Conservation (phyloP, 257 asterid species). For the Solanum habrochaites region DNA sequence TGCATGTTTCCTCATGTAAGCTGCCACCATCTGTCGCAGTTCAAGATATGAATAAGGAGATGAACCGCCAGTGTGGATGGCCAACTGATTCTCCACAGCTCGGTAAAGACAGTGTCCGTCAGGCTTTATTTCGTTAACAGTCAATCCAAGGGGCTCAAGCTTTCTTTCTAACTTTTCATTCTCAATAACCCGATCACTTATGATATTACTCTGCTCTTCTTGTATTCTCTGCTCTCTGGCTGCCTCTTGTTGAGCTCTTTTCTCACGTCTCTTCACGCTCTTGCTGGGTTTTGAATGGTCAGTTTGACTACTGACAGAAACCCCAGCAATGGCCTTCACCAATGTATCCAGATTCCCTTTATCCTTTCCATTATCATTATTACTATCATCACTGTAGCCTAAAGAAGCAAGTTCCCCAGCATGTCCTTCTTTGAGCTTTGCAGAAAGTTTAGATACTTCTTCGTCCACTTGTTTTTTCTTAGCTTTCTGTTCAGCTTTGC, state of each 20-base stretch:
- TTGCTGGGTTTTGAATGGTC: constrained; percentile 73
- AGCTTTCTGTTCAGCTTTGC: constrained; percentile 97
- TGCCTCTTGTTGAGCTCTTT: constrained; percentile 88
- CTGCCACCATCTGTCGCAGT: constrained; percentile 78
- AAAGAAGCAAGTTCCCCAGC: constrained; percentile 62
- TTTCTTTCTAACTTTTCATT: constrained; percentile 50
- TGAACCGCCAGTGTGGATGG: constrained; percentile 45
- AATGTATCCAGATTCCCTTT: constrained; percentile 58
- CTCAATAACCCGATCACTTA: constrained; percentile 57
- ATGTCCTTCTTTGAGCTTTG: constrained; percentile 61
- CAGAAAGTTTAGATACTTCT: constrained; percentile 59
- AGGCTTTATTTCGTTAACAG: constrained; percentile 74
- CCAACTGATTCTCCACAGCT: constrained; percentile 87
- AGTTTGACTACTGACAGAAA: constrained; percentile 39
- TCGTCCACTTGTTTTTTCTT: constrained; percentile 95
- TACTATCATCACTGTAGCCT: constrained; percentile 35
- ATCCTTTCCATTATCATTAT: constrained; percentile 34
- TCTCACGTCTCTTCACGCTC: constrained; percentile 64
- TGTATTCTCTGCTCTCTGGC: constrained; percentile 86
- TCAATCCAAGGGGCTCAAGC: constrained; percentile 75
- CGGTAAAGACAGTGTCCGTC: constrained; percentile 96
- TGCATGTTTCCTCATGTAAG: constrained; percentile 65
- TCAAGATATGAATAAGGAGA: constrained; percentile 58
- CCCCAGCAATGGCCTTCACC: constrained; percentile 88
- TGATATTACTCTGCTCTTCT: constrained; percentile 75